phyloP scores from a whole-genome alignment of 257 asterid species.

The Capsicum rhomboideum region DNA sequence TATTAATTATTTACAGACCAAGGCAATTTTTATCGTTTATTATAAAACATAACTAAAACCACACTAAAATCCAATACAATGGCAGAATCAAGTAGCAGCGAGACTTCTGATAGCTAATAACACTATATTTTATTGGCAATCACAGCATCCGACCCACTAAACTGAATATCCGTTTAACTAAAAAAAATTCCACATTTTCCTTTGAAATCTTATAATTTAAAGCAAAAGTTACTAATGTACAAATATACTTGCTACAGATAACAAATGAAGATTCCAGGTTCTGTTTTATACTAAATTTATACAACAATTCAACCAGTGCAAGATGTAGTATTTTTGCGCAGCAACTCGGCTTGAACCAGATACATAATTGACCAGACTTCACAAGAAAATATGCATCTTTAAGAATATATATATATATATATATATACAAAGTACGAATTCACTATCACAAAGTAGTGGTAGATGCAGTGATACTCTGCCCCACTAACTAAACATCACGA shows the following conservation, averaged over 20 bases:
- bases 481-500: background rate
- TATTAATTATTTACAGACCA: background rate
- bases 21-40: background rate
- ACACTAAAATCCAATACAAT: background rate
- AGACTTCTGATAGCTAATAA: background rate
- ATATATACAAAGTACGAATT: background rate
- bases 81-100: background rate
- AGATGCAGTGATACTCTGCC: background rate
- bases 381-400: too few relatives aligned
- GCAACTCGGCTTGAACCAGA: background rate
- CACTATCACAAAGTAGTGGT: background rate
- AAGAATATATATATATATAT: background rate
- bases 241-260: background rate
- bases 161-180: background rate
- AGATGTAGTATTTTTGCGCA: background rate
- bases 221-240: background rate
- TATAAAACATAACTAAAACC: background rate
- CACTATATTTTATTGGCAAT: background rate
- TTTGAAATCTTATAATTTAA: background rate
- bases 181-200: background rate
- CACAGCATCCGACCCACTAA: background rate
- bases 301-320: background rate
- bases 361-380: background rate
- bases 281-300: background rate
- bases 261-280: background rate